Conservation (phyloP, 1,139 yeast species). For the Blastobotrys elegans region DNA sequence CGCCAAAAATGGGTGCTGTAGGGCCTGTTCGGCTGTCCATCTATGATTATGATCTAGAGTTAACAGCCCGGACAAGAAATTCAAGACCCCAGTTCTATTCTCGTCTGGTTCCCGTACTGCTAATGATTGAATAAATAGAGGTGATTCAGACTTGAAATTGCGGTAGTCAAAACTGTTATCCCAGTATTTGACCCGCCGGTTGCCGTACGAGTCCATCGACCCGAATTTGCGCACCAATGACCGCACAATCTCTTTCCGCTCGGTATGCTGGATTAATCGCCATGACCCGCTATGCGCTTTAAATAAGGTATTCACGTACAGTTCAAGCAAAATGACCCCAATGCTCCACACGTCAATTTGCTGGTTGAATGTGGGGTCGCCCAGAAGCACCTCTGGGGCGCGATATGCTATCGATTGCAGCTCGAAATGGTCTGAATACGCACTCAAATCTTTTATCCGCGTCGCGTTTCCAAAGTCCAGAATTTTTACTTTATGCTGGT, state of each 20-base stretch:
- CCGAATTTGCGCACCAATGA: slow-evolving; percentile 23
- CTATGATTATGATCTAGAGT: slow-evolving; percentile 79
- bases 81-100: slow-evolving; percentile 6
- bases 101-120: slow-evolving; percentile 9
- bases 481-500: slow-evolving; percentile 20
- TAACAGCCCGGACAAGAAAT: slow-evolving; percentile 30
- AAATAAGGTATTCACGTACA: slow-evolving; percentile 20
- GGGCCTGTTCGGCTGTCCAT: slow-evolving; percentile 71
- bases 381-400: slow-evolving; percentile 29
- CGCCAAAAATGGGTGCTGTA: slow-evolving; percentile 48
- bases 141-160: slow-evolving; percentile 5
- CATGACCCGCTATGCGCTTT: slow-evolving; percentile 17
- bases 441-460: slow-evolving; percentile 14
- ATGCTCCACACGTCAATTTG: slow-evolving; percentile 28
- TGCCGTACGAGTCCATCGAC: slow-evolving; percentile 19
- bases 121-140: slow-evolving; percentile 11
- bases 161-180: slow-evolving; percentile 6
- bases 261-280: slow-evolving; percentile 15
- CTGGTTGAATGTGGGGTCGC: slow-evolving; percentile 24
- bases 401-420: slow-evolving; percentile 27
- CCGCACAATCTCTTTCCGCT: slow-evolving; percentile 13
- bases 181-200: slow-evolving; percentile 19
- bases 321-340: slow-evolving; percentile 26
- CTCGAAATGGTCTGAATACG: slow-evolving; percentile 24
- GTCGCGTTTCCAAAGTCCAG: slow-evolving; percentile 28